Conservation (phyloP, 345 rosid genomes). For the Isatis tinctoria region DNA sequence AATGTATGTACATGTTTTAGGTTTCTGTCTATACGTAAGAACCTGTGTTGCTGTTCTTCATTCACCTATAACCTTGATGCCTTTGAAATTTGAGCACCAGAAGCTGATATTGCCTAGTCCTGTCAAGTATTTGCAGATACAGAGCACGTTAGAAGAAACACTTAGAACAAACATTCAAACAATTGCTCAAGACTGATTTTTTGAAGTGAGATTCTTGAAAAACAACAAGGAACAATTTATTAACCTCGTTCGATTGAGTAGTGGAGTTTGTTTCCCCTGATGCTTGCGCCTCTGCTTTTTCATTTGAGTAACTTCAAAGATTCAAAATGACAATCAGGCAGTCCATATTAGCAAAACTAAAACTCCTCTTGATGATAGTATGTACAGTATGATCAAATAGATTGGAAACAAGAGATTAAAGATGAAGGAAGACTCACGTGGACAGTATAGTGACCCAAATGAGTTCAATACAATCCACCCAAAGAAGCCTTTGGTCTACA, state of each 20-base stretch:
- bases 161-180: background rate
- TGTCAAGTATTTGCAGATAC: conserved; percentile 13
- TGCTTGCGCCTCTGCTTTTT: conserved; percentile 60
- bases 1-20: conserved; percentile 9
- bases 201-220: background rate
- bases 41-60: conserved; percentile 13
- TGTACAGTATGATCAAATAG: background rate
- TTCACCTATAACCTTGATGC: background rate
- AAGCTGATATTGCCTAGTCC: conserved; percentile 10
- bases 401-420: background rate
- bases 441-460: conserved; percentile 93
- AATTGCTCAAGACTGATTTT: background rate
- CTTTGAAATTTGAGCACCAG: background rate
- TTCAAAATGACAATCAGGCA: background rate
- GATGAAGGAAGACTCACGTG: conserved; percentile 45
- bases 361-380: conserved; percentile 1
- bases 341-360: background rate
- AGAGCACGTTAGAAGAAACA: background rate
- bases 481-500: conserved; percentile 86
- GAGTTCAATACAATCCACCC: conserved; percentile 95
- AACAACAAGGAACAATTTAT: background rate
- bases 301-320: conserved; percentile 66
- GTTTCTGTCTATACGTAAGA: background rate
- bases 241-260: conserved; percentile 48
- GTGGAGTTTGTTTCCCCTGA: conserved; percentile 37